Evolutionary conservation across 192 early-diverging fungal species (phyloP), one percentile per base, ranked within the genome.

Genomic region (Gorgonomyces haynaldii): DNA sequence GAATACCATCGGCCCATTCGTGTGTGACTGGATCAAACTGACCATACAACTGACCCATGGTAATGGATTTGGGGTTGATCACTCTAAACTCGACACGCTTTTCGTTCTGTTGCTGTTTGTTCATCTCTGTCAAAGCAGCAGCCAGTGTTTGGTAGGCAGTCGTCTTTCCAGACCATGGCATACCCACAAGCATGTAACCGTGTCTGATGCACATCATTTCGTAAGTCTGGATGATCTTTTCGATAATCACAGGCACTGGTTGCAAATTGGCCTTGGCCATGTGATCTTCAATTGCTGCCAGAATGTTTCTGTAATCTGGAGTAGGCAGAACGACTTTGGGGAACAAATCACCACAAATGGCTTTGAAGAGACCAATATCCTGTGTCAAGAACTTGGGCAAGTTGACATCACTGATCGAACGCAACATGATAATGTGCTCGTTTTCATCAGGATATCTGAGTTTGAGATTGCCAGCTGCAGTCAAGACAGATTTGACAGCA

Each of bases 171-270:
- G 67, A 70, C 75, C 64, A 74, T 16, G 69, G 75, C 44, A 57
- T 56, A 1, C 75, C 75, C 19, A 78, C 75, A 37, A 78, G 59
- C 75, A 78, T 78, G 52, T 74, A 74, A 27, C 75, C 75, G 45
- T 78, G 75, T 21, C 75, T 57, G 45, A 78, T 74, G 53, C 73
- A 72, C 70, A 76, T 78, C 67, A 74, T 78, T 51, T 78, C 75
- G 36, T 78, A 78, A 2, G 68, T 68, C 45, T 78, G 75, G 39
- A 78, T 70, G 31, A 77, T 78, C 44, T 74, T 76, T 52, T 78
- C 75, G 19, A 78, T 37, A 17, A 61, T 62, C 2, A 42, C 53
- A n/a, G 56, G 49, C 1, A 70, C 73, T 4, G 66, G 57, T 47
- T 73, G 66, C 17, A 77, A 42, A 45, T 78, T 78, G 57, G 65